Evolutionary conservation across 2,329 filamentous ascomycete genomes (phyloP), one percentile per base, ranked within the genome.

Genomic region (Lecanicillium sp.): DNA sequence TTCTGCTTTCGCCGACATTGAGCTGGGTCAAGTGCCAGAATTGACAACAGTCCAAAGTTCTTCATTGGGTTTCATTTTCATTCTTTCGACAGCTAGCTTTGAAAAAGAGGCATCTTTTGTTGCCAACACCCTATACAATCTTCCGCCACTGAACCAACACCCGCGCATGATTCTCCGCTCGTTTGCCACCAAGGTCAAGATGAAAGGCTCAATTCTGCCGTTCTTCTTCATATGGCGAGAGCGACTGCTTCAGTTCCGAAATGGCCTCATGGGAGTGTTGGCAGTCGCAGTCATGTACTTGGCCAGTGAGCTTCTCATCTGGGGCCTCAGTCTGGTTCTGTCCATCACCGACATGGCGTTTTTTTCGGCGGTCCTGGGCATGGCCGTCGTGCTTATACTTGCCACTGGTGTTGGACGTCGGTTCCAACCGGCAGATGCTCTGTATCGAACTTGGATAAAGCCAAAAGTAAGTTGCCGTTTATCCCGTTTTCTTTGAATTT

Each of bases 301-400:
- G 3, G 17, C 51, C 13, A 63, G 64, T 41, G 64, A 73, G 47
- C 44, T 71, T n/a, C 45, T 68, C 22, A 67, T 71, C 15, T 70
- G 64, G 51, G 62, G 56, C 3, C 51, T 72, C 9, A 63, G 65
- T 22, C 45, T 54, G 9, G 49, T 51, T 1, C 49, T 71, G 13
- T 46, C 55, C 9, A 45, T 47, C 1, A 51, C 48, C 3, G 40
- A 51, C 3, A 43, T 65, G n/a, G 54, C 65, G 18, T 72, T 70
- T 41, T 66, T 71, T 4, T 62, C 67, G 0, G 60, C 69, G 6
- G 67, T 74, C 31, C 40, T 69, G 22, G 67, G 65, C 25, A 73
- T 74, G 70, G 12, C 59, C 0, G 33, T 63, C 13, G 53, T 64
- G 1, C 67, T 66, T 33, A 40, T 46, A 1, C 29, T 53, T 8